Base-by-base conservation (phyloP, 805 yeast genomes). In the Ascoidea asiatica region DNA sequence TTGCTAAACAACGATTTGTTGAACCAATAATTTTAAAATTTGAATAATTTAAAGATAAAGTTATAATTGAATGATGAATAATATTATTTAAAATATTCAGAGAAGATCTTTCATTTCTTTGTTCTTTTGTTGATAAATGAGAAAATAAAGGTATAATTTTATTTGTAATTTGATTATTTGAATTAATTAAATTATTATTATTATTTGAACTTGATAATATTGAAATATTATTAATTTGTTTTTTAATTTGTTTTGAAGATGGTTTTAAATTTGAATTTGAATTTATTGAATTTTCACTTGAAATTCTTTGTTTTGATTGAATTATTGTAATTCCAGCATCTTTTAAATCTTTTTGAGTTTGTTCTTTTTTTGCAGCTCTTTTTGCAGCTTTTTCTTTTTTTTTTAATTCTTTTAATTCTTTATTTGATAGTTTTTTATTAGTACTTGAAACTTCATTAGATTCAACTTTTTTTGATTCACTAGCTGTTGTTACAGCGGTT, bases 381-480 rank as follows among this genome's bases (percentile, higher is more conserved):
- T 86, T 85, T 37, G 92, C 95, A 13, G 92, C 92, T 64, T 90
- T 89, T 56, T 88, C 95, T 54, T 77, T 77, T 67, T 88, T 89
- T 59, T 87, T 85, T 59, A 79, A 66, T 54, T 86, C 96, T 60
- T 89, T 89, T 49, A 86, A 68, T 60, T 89, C 95, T 54, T 87
- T 88, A 52, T 85, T 85, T 7, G 84, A 63, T 39, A 81, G 15
- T 11, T 11, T 29, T 29, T 29, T 29, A 29, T 29, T 29, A 29
- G 15, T 29, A 11, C 15, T 11, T 29, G 15, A 29, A 29, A 2
- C 15, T 11, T 8, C 35, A 29, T 29, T 15, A 11, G 35, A 29
- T n/a, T n/a, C n/a, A n/a, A n/a, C n/a, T n/a, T n/a, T n/a, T n/a
- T n/a, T n/a, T n/a, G n/a, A n/a, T n/a, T n/a, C n/a, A n/a, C n/a